A percentile compares a stretch with the other conserved stretches of the same genome.
These are phyloP conservation scores for Fusarium sp. DNA, from an alignment of 2,329 filamentous ascomycete species.

Conservation along the genomic window DNA sequence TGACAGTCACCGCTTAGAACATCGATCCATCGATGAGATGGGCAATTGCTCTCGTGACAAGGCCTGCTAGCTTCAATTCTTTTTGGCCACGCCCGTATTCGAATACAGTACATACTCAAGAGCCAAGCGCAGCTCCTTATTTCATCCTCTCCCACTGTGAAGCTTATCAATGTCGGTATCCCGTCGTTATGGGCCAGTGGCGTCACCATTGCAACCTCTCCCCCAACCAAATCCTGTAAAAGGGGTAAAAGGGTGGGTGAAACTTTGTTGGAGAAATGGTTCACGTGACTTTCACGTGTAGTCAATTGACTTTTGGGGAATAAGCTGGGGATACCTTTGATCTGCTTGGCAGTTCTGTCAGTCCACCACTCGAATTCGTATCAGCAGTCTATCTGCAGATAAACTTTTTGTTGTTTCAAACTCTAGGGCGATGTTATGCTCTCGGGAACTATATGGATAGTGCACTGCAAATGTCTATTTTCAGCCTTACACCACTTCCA, in stretches of 20 bases:
- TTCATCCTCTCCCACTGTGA: not conserved
- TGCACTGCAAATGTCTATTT: not conserved
- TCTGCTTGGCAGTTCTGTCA: not conserved
- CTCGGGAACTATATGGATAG: not conserved
- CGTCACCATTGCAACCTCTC: slow-evolving; percentile 25
- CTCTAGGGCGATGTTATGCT: not conserved
- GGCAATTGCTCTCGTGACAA: slow-evolving; percentile 36
- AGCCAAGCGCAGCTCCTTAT: slow-evolving; percentile 3
- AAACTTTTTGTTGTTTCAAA: not conserved
- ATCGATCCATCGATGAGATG: slow-evolving; percentile 20
- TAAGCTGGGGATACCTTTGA: not conserved
- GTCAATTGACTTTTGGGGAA: not conserved
- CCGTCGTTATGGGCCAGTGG: slow-evolving; percentile 12
- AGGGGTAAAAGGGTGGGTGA: slow-evolving; percentile 7
- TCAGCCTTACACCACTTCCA: not conserved
- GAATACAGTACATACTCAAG: not conserved
- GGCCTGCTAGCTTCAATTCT: slow-evolving; percentile 17
- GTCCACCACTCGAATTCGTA: not conserved
- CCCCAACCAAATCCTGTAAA: slow-evolving; percentile 8
- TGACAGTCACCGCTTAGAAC: not conserved
- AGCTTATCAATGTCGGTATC: not conserved
- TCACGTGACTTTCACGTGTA: slow-evolving; percentile 23
- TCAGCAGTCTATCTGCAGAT: not conserved
- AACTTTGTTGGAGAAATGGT: not conserved
- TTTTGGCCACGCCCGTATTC: not conserved